phyloP scores from a whole-genome alignment of 2,329 filamentous ascomycete species.

The Tolypocladium endophyticum region DNA sequence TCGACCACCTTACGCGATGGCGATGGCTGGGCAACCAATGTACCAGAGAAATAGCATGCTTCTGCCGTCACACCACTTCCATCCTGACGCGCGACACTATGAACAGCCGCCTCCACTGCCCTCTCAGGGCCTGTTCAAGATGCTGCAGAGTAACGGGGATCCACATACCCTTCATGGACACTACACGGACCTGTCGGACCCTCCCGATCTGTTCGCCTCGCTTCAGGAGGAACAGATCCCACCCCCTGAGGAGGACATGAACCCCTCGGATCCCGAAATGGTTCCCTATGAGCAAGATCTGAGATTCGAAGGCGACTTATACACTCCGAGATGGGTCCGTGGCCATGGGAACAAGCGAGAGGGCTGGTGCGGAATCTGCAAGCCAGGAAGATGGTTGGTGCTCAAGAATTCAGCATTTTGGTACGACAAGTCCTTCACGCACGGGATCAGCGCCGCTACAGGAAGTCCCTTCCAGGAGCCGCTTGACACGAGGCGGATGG shows the following conservation, averaged over 20 bases:
- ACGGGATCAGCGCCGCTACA: constrained; percentile 75
- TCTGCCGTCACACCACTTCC: constrained; percentile 37
- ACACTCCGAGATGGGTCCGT: constrained; percentile 75
- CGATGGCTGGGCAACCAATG: constrained; percentile 39
- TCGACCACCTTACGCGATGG: constrained; percentile 44
- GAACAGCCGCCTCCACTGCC: constrained; percentile 52
- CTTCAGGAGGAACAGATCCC: constrained; percentile 63
- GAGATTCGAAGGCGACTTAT: constrained; percentile 70
- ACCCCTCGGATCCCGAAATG: constrained; percentile 64
- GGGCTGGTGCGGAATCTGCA: constrained; percentile 84
- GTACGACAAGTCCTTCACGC: constrained; percentile 88
- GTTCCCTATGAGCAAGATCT: constrained; percentile 70
- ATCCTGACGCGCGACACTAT: constrained; percentile 38
- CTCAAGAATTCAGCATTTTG: constrained; percentile 87
- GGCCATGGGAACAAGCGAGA: constrained; percentile 81
- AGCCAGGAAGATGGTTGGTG: constrained; percentile 75
- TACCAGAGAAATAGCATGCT: constrained; percentile 50
- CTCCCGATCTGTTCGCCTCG: constrained; percentile 66
- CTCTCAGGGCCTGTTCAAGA: constrained; percentile 63
- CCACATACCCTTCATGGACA: constrained; percentile 56
- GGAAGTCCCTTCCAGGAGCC: constrained; percentile 71
- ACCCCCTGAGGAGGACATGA: constrained; percentile 73
- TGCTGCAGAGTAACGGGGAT: constrained; percentile 66
- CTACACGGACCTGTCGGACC: constrained; percentile 63
- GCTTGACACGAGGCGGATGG: constrained; percentile 62